A percentile compares a stretch with the other conserved stretches of the same genome.
Evolutionary conservation across 1,284 basidiomycete species (phyloP).

Genomic region (Microbotryum saponariae): DNA sequence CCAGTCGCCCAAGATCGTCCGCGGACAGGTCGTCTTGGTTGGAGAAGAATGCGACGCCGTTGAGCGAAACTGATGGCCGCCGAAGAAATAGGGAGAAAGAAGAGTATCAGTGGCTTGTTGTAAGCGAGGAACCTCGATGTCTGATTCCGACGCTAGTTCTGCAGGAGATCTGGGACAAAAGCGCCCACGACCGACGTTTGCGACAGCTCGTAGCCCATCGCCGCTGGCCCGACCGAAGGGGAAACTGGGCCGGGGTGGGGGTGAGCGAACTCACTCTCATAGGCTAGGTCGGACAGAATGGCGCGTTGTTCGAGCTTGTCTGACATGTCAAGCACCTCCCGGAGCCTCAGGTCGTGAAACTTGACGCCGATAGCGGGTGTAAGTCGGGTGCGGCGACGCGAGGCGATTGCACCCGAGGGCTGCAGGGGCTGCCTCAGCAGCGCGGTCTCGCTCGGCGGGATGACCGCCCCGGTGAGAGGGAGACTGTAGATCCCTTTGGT

Average conservation of each 20-base stretch:
- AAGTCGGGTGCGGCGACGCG: neutral
- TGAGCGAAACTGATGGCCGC: constrained; percentile 49
- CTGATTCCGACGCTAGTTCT: no score
- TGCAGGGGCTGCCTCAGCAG: neutral
- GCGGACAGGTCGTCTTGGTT: constrained; percentile 49
- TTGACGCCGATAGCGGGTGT: constrained; percentile 23
- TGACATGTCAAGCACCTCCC: constrained; percentile 12
- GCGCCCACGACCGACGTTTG: neutral
- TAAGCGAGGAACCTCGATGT: no score
- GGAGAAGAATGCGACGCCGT: constrained; percentile 66
- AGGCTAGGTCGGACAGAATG: constrained; percentile 18
- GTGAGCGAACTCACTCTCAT: constrained; percentile 15
- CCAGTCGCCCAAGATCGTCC: constrained; percentile 39
- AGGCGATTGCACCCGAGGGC: constrained; percentile 7
- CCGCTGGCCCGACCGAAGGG: neutral
- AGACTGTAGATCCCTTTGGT: neutral
- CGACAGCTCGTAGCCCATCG: no score
- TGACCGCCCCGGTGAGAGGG: neutral
- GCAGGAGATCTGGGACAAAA: no score
- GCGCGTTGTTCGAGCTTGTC: constrained; percentile 15
- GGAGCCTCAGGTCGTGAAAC: constrained; percentile 19
- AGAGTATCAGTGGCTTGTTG: neutral
- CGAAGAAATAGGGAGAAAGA: constrained; percentile 8
- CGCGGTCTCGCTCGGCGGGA: neutral
- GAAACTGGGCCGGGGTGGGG: neutral